These are phyloP conservation scores for Cadophora sp. DNA, from an alignment of 2,329 filamentous ascomycete species.

Conservation along the genomic window DNA sequence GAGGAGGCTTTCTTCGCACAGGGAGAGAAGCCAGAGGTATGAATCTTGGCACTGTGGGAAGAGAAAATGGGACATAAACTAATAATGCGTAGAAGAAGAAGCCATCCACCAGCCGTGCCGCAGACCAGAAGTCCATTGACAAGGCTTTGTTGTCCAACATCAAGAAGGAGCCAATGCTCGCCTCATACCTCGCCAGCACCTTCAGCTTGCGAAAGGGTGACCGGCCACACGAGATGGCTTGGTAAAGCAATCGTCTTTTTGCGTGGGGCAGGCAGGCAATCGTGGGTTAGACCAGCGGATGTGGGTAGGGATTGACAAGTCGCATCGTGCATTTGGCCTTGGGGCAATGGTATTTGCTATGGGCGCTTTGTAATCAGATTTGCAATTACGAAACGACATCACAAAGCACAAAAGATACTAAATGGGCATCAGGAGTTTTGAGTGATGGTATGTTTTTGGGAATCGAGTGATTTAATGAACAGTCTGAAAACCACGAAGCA, in stretches of 20 bases:
- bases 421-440: conserved; percentile 6
- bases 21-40: conserved; percentile 95
- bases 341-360: conserved; percentile 57
- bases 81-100: conserved; percentile 84
- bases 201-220: conserved; percentile 99
- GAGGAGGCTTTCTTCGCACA: conserved; percentile 99
- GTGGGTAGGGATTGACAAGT: conserved; percentile 61
- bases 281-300: conserved; percentile 48
- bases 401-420: conserved; percentile 32
- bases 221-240: conserved; percentile 99
- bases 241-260: conserved; percentile 64
- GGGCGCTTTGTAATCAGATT: conserved; percentile 47
- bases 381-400: conserved; percentile 45
- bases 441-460: conserved; percentile 14
- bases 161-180: conserved; percentile 97
- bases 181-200: conserved; percentile 91
- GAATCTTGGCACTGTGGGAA: conserved; percentile 42
- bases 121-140: conserved; percentile 98
- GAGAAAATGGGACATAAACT: conserved; percentile 21
- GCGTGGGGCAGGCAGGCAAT: conserved; percentile 23
- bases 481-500: neutral
- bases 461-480: conserved; percentile 18
- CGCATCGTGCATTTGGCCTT: conserved; percentile 68
- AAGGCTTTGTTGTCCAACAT: conserved; percentile 93
- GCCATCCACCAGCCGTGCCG: conserved; percentile 87